These are phyloP conservation scores for Fonsecaea nubica DNA, from an alignment of 2,329 filamentous ascomycete genomes.

Conservation along the genomic window DNA sequence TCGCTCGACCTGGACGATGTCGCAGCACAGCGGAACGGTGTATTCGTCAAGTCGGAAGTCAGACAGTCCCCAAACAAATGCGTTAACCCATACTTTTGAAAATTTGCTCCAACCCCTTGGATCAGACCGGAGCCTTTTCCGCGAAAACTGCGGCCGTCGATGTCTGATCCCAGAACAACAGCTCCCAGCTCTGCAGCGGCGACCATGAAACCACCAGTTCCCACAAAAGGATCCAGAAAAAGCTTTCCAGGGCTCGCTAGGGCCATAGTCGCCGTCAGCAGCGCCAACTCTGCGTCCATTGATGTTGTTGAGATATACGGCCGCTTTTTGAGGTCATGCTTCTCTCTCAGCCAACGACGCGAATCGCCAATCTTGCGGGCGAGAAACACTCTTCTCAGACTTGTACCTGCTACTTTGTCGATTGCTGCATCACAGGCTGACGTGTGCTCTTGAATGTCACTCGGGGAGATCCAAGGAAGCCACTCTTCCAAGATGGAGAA, in stretches of 20 bases:
- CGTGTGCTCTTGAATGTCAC: conserved; percentile 58
- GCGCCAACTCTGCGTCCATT: conserved; percentile 93
- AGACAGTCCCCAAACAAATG: conserved; percentile 76
- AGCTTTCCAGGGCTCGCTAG: conserved; percentile 81
- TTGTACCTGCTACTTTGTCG: conserved; percentile 54
- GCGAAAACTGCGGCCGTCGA: conserved; percentile 86
- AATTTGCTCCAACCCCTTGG: conserved; percentile 69
- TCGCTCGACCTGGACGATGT: conserved; percentile 35
- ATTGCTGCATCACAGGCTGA: background rate
- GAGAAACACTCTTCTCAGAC: conserved; percentile 65
- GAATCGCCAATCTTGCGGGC: conserved; percentile 73
- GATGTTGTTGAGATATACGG: conserved; percentile 94
- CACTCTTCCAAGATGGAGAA: conserved; percentile 88
- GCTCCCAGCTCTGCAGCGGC: conserved; percentile 92
- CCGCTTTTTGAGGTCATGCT: conserved; percentile 90
- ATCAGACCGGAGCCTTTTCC: conserved; percentile 57
- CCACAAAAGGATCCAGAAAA: conserved; percentile 94
- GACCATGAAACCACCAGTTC: conserved; percentile 90
- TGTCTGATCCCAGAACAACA: conserved; percentile 82
- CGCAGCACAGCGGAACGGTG: conserved; percentile 66
- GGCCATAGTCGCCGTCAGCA: conserved; percentile 90
- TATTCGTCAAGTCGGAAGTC: conserved; percentile 85
- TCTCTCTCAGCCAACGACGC: conserved; percentile 70
- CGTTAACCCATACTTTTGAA: conserved; percentile 78
- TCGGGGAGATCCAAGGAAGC: conserved; percentile 74